A percentile compares a stretch with the other conserved stretches of the same genome.
These are phyloP conservation scores for Pythium dissimile DNA, from an alignment of 352 stramenopile species.

Conservation along the genomic window DNA sequence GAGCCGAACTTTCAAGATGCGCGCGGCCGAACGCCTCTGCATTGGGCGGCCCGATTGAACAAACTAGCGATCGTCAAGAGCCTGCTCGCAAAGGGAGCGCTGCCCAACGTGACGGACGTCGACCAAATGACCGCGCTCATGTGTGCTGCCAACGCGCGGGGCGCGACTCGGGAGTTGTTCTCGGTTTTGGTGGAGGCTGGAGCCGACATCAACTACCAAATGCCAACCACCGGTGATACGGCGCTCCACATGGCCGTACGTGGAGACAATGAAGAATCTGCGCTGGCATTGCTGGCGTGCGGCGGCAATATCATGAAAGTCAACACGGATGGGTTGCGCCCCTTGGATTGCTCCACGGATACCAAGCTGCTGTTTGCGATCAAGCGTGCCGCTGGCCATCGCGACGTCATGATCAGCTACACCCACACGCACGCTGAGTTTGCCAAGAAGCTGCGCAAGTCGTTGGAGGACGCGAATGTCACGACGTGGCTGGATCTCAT, in stretches of 20 bases:
- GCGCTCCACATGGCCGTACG: constrained; percentile 71
- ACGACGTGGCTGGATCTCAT: constrained; percentile 87
- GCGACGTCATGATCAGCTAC: constrained; percentile 88
- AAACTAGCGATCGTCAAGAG: constrained; percentile 42
- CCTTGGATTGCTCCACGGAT: constrained; percentile 75
- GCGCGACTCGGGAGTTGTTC: constrained; percentile 54
- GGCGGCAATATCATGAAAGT: constrained; percentile 74
- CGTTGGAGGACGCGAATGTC: constrained; percentile 66
- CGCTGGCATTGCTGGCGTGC: constrained; percentile 61
- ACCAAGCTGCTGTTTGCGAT: constrained; percentile 79
- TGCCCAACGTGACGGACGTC: constrained; percentile 45
- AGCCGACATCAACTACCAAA: constrained; percentile 69
- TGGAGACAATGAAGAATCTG: constrained; percentile 58
- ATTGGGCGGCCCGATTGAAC: constrained; percentile 76
- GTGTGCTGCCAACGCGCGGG: constrained; percentile 46
- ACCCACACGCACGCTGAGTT: constrained; percentile 83
- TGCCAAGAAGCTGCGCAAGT: constrained; percentile 69
- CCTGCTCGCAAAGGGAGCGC: constrained; percentile 39
- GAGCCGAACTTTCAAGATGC: constrained; percentile 78
- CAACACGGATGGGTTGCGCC: constrained; percentile 62
- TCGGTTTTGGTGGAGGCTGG: constrained; percentile 44
- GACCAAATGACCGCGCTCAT: constrained; percentile 69
- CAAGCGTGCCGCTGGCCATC: constrained; percentile 71
- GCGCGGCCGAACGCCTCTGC: constrained; percentile 59
- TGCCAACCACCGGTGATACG: constrained; percentile 61